These are phyloP conservation scores for Leccinum sublutescens DNA, from an alignment of 768 basidiomycete species.

Conservation along the genomic window DNA sequence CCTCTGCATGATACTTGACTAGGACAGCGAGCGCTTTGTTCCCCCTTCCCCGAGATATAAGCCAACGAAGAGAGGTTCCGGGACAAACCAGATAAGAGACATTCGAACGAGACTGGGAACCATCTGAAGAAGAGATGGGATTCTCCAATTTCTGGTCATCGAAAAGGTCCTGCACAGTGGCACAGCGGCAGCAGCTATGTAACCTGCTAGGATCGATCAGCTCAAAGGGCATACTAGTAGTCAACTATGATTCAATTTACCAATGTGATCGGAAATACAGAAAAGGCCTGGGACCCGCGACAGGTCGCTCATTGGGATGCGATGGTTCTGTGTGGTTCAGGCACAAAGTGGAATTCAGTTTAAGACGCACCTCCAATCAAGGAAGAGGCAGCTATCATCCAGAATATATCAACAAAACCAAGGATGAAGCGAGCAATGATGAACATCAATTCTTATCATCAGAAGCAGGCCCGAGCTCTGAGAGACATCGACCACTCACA, in stretches of 20 bases:
- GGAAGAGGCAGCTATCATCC: not conserved
- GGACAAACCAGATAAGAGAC: not conserved
- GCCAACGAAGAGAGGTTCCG: not conserved
- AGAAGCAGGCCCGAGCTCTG: not conserved
- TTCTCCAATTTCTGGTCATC: not conserved
- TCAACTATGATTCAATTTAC: not conserved
- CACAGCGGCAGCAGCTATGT: not conserved
- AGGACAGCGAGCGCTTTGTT: not conserved
- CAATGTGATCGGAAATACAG: not conserved
- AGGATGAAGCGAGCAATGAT: not conserved
- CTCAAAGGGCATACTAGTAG: not conserved
- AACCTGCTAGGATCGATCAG: not conserved
- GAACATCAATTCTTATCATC: not conserved
- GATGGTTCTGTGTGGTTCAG: not conserved
- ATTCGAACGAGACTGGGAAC: not conserved
- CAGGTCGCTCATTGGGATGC: not conserved
- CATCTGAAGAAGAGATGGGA: not conserved
- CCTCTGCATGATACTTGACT: not conserved
- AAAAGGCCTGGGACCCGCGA: not conserved
- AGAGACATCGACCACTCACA: not conserved
- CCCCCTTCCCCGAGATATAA: not conserved
- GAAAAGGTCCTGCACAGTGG: not conserved
- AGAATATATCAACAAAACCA: not conserved
- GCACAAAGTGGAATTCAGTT: not conserved
- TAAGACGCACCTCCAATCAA: not conserved